Conservation (phyloP, 345 rosid genomes). For the Populus ilicifolia region DNA sequence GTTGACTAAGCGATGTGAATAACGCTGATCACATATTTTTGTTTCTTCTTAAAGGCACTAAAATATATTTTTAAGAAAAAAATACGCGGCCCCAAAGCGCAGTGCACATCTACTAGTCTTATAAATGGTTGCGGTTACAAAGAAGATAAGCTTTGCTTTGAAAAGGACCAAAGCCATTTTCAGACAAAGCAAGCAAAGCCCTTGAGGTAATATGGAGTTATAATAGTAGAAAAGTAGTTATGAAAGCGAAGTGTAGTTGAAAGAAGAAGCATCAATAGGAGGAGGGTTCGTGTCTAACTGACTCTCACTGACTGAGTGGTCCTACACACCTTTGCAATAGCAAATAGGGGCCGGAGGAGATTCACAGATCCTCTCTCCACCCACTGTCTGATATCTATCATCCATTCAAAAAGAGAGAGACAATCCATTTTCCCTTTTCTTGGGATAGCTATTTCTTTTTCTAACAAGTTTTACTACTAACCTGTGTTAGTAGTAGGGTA, state of each 20-base stretch:
- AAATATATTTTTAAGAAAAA: too few species aligned
- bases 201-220: background rate
- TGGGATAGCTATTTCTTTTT: background rate
- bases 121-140: too few species aligned
- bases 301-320: background rate
- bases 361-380: background rate
- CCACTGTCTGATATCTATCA: background rate
- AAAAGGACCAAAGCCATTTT: background rate
- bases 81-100: too few species aligned
- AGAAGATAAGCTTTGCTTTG: background rate
- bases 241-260: background rate
- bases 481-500: background rate
- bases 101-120: too few species aligned
- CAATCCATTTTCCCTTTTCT: background rate
- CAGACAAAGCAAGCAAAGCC: background rate
- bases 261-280: background rate
- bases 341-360: background rate
- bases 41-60: too few species aligned
- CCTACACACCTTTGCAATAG: background rate
- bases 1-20: too few species aligned
- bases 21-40: too few species aligned
- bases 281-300: background rate
- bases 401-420: background rate
- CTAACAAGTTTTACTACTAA: background rate
- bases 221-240: background rate